Conservation (phyloP, 1,284 basidiomycete genomes). For the Moniliophthora roreri region DNA sequence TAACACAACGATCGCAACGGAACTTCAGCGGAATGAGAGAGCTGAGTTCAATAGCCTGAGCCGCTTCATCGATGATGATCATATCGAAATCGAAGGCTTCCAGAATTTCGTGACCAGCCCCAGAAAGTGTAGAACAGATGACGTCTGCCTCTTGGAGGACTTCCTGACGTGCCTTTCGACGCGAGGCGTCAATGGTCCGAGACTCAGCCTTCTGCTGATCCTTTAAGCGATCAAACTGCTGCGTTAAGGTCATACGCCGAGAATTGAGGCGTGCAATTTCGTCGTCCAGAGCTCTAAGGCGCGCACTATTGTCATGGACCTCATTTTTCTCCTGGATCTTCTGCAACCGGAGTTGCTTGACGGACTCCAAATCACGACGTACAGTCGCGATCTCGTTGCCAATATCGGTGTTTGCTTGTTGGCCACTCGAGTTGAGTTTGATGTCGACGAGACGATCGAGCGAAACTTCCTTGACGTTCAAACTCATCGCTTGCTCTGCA, state of each 20-base stretch:
- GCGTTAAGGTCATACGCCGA: constrained; percentile 62
- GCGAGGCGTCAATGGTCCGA: constrained; percentile 75
- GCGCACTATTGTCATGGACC: constrained; percentile 51
- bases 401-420: constrained; percentile 45
- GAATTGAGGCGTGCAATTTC: constrained; percentile 72
- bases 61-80: constrained; percentile 97
- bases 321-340: constrained; percentile 63
- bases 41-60: constrained; percentile 95
- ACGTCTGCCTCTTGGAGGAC: constrained; percentile 90
- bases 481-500: constrained; percentile 76
- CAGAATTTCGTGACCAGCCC: constrained; percentile 88
- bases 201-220: constrained; percentile 79
- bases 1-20: constrained; percentile 80
- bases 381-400: constrained; percentile 60
- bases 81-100: constrained; percentile 91
- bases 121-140: constrained; percentile 92
- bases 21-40: constrained; percentile 97
- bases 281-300: constrained; percentile 53
- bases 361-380: constrained; percentile 64
- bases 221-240: constrained; percentile 74
- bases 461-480: constrained; percentile 84
- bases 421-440: constrained; percentile 54
- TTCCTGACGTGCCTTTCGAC: constrained; percentile 72
- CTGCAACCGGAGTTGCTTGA: constrained; percentile 60
- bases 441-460: constrained; percentile 86